Percentiles rank a stretch among this genome's conserved stretches.
These are phyloP conservation scores for Aspergillus oerlinghausenensis DNA, from an alignment of 2,329 filamentous ascomycete genomes.

Conservation along the genomic window DNA sequence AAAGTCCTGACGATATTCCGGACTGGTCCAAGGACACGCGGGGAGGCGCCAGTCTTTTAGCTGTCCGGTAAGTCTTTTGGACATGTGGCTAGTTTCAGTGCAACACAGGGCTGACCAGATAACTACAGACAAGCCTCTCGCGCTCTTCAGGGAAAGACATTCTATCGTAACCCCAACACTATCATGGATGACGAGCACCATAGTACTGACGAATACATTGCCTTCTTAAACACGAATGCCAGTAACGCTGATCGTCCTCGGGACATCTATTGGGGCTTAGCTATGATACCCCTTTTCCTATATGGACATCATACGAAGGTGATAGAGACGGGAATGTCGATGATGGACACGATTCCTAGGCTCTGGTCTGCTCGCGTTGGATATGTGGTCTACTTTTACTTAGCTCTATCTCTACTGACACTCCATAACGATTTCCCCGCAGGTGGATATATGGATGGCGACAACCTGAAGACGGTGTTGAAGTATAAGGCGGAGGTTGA, in stretches of 20 bases:
- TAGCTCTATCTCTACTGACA: conserved; percentile 41
- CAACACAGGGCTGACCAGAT: conserved; percentile 3
- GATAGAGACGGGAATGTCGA: conserved; percentile 38
- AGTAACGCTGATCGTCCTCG: conserved; percentile 50
- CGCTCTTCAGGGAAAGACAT: conserved; percentile 60
- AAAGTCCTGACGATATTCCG: conserved; percentile 53
- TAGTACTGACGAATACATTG: conserved; percentile 47
- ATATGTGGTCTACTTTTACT: conserved; percentile 43
- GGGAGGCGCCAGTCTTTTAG: conserved; percentile 54
- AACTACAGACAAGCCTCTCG: conserved; percentile 47
- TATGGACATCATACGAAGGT: conserved; percentile 44
- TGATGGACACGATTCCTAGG: conserved; percentile 38
- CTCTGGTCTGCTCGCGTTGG: conserved; percentile 45
- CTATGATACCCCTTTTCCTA: conserved; percentile 43
- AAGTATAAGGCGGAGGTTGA: conserved; percentile 51
- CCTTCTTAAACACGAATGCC: conserved; percentile 40
- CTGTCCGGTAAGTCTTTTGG: conserved; percentile 36
- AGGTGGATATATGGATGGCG: conserved; percentile 39
- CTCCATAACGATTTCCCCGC: conserved; percentile 41
- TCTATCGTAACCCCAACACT: conserved; percentile 40
- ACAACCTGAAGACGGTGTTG: conserved; percentile 45
- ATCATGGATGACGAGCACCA: conserved; percentile 55
- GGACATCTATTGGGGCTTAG: conserved; percentile 52
- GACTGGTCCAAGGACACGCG: conserved; percentile 55
- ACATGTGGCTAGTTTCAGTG: not conserved